phyloP scores from a whole-genome alignment of 805 yeast species.

The Pichia cabralensis region DNA sequence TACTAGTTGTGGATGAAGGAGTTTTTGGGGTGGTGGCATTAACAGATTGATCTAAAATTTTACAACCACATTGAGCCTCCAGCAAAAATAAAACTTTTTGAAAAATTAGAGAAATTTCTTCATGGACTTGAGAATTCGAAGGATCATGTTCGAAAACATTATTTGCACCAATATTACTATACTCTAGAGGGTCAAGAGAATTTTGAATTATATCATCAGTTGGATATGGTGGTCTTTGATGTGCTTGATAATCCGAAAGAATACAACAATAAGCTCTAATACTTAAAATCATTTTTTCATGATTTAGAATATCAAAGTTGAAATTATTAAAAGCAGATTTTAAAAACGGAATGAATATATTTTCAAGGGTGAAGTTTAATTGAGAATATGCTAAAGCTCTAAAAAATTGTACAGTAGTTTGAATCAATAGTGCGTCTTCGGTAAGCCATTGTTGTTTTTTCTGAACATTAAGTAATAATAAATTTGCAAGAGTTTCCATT shows the following conservation, averaged over 20 bases:
- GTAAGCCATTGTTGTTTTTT: constrained; percentile 72
- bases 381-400: constrained; percentile 73
- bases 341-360: constrained; percentile 61
- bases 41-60: constrained; percentile 13
- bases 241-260: constrained; percentile 47
- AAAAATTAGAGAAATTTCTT: constrained; percentile 55
- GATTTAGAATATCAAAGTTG: constrained; percentile 48
- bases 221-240: constrained; percentile 68
- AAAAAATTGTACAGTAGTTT: constrained; percentile 62
- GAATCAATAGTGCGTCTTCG: constrained; percentile 49
- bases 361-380: constrained; percentile 70
- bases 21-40: constrained; percentile 9
- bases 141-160: constrained; percentile 35
- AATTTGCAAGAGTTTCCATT: constrained; percentile 52
- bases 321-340: constrained; percentile 49
- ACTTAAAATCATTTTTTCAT: constrained; percentile 64
- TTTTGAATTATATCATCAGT: constrained; percentile 35
- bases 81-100: constrained; percentile 46
- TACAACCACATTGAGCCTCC: constrained; percentile 49
- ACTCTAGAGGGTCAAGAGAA: constrained; percentile 26
- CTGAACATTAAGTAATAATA: constrained; percentile 38
- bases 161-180: constrained; percentile 21
- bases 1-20: constrained; percentile 14
- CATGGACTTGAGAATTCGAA: constrained; percentile 48
- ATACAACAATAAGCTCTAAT: constrained; percentile 65